Conservation (phyloP, 352 stramenopile species). For the Peronospora destructor region DNA sequence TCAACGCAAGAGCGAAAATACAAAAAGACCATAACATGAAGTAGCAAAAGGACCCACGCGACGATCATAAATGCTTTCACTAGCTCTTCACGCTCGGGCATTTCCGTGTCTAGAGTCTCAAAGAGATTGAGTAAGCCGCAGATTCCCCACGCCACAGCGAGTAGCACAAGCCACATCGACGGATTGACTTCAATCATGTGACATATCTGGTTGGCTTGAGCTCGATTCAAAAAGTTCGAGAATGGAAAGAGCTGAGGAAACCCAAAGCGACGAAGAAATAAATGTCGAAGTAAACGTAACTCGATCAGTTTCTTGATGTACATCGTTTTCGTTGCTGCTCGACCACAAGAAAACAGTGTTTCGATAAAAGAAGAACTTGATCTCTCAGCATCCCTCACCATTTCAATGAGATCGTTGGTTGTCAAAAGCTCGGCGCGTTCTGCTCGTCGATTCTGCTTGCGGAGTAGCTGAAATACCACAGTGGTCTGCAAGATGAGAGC, state of each 20-base stretch:
- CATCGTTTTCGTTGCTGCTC: conserved; percentile 9
- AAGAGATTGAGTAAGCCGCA: conserved; percentile 18
- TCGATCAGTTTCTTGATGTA: conserved; percentile 24
- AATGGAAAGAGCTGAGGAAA: conserved; percentile 57
- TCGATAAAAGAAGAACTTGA: conserved; percentile 10
- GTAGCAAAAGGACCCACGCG: conserved; percentile 26
- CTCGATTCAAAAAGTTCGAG: conserved; percentile 65
- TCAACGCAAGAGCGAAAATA: conserved; percentile 36
- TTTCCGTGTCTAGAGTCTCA: conserved; percentile 5
- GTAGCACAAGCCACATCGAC: conserved; percentile 53
- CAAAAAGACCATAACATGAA: conserved; percentile 30
- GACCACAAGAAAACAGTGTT: conserved; percentile 15
- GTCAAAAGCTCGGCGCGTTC: conserved; percentile 40
- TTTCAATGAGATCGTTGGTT: conserved; percentile 27
- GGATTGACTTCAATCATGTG: conserved; percentile 76
- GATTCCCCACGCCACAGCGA: conserved; percentile 40
- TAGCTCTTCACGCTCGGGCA: conserved; percentile 23
- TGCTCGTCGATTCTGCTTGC: conserved; percentile 32
- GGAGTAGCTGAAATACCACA: conserved; percentile 35
- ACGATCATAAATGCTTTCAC: conserved; percentile 31
- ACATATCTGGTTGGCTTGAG: conserved; percentile 70
- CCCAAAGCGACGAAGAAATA: conserved; percentile 39
- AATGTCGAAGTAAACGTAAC: conserved; percentile 35
- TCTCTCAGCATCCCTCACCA: conserved; percentile 1
- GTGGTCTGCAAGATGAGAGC: conserved; percentile 45